phyloP scores from a whole-genome alignment of 2,329 filamentous ascomycete species.

The Beauveria scarabaeidicola region DNA sequence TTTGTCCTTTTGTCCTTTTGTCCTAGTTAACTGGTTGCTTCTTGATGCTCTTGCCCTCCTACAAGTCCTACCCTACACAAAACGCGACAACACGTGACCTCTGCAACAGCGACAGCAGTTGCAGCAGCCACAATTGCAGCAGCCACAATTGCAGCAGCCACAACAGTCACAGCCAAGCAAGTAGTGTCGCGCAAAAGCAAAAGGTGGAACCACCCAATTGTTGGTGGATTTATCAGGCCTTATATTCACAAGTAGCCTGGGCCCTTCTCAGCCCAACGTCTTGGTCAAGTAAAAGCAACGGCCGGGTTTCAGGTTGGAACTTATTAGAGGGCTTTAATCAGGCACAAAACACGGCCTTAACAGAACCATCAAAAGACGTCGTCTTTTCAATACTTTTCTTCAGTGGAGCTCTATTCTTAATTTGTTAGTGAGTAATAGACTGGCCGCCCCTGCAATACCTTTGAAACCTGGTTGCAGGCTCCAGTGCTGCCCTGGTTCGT shows the following conservation, averaged over 20 bases:
- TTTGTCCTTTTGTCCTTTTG: too few species aligned
- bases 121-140: neutral
- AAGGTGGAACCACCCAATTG: too few species aligned
- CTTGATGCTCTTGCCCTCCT: too few species aligned
- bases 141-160: neutral
- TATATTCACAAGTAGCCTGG: too few species aligned
- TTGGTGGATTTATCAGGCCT: too few species aligned
- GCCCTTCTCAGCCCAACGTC: neutral
- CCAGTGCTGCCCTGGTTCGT: constrained; percentile 2
- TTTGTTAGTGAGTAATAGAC: neutral
- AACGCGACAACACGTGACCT: constrained; percentile 1
- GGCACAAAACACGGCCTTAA: neutral
- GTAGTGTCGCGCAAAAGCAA: too few species aligned
- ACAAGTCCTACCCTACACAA: neutral
- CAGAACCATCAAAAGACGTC: neutral
- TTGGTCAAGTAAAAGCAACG: neutral
- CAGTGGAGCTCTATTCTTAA: neutral
- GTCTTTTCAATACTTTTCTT: too few species aligned
- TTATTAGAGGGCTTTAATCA: neutral
- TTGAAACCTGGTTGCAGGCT: neutral
- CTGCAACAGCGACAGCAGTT: neutral
- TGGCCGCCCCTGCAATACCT: neutral
- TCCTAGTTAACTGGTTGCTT: too few species aligned
- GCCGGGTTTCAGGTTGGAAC: neutral
- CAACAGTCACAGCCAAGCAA: neutral